Conservation (phyloP, 164 flowering plant species). For the Aristolochia contorta region DNA sequence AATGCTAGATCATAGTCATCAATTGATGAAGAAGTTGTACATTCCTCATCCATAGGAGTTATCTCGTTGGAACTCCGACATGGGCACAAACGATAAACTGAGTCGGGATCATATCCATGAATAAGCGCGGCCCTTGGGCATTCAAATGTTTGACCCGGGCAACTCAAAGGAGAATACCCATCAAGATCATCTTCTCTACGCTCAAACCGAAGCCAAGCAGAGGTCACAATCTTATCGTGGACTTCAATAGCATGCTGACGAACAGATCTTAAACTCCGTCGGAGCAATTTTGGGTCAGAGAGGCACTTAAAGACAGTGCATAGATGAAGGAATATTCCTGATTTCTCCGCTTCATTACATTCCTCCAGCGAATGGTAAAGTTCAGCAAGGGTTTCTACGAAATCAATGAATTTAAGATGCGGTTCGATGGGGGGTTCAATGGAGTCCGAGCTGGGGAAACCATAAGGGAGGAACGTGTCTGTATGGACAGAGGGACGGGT, state of each 20-base stretch:
- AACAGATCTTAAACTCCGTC: conserved; percentile 49
- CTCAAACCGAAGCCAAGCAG: conserved; percentile 77
- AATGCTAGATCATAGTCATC: conserved; percentile 40
- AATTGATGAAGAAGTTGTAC: conserved; percentile 9
- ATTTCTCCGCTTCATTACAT: conserved; percentile 29
- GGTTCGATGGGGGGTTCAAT: conserved; percentile 70
- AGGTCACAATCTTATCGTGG: conserved; percentile 56
- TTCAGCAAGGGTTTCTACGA: conserved; percentile 50
- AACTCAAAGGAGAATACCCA: conserved; percentile 30
- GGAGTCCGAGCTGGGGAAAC: conserved; percentile 34
- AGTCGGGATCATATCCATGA: conserved; percentile 39
- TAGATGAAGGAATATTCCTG: conserved; percentile 42
- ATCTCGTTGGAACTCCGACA: conserved; percentile 16
- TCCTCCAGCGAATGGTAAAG: conserved; percentile 34
- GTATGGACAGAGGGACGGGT: neutral
- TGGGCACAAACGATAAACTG: conserved; percentile 27
- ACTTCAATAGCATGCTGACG: conserved; percentile 56
- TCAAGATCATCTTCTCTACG: conserved; percentile 70
- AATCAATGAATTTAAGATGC: conserved; percentile 37
- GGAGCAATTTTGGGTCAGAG: conserved; percentile 59
- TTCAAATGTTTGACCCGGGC: conserved; percentile 35
- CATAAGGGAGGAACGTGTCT: conserved; percentile 33
- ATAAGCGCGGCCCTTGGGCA: conserved; percentile 49
- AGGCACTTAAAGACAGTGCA: conserved; percentile 38
- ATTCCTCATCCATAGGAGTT: conserved; percentile 12